A percentile compares a stretch with the other conserved stretches of the same genome.
phyloP scores from a whole-genome alignment of 352 stramenopile genomes.

The Lagenidium giganteum region DNA sequence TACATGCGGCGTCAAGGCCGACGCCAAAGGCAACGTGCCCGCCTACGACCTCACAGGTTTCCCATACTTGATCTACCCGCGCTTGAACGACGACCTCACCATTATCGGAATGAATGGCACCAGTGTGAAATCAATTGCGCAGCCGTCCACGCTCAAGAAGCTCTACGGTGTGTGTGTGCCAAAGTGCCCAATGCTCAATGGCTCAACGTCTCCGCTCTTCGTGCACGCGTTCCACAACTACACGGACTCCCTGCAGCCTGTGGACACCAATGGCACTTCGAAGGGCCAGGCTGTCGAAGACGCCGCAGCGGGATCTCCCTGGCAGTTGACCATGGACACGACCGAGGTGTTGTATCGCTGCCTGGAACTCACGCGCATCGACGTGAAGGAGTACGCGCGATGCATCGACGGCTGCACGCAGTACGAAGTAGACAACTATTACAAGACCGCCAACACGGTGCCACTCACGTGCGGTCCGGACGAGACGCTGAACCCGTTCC shows the following conservation, averaged over 20 bases:
- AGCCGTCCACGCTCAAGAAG: conserved; percentile 24
- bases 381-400: conserved; percentile 32
- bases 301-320: conserved; percentile 46
- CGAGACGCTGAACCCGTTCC: conserved; percentile 37
- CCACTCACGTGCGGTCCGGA: conserved; percentile 34
- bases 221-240: conserved; percentile 67
- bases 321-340: conserved; percentile 55
- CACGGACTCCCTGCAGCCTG: conserved; percentile 17
- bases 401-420: conserved; percentile 63
- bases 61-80: conserved; percentile 67
- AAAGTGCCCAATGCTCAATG: conserved; percentile 45
- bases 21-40: conserved; percentile 31
- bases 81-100: conserved; percentile 57
- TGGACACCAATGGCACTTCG: conserved; percentile 26
- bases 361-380: conserved; percentile 54
- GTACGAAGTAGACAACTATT: conserved; percentile 32
- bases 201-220: conserved; percentile 29
- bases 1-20: conserved; percentile 50
- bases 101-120: conserved; percentile 22
- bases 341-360: conserved; percentile 65
- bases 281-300: conserved; percentile 35
- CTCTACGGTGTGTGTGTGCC: conserved; percentile 40
- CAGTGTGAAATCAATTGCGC: conserved; percentile 13
- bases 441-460: conserved; percentile 14
- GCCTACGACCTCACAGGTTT: conserved; percentile 68